Percentiles rank a stretch among this genome's conserved stretches.
Evolutionary conservation across 2,329 filamentous ascomycete species (phyloP).

Genomic region (Fonsecaea multimorphosa): DNA sequence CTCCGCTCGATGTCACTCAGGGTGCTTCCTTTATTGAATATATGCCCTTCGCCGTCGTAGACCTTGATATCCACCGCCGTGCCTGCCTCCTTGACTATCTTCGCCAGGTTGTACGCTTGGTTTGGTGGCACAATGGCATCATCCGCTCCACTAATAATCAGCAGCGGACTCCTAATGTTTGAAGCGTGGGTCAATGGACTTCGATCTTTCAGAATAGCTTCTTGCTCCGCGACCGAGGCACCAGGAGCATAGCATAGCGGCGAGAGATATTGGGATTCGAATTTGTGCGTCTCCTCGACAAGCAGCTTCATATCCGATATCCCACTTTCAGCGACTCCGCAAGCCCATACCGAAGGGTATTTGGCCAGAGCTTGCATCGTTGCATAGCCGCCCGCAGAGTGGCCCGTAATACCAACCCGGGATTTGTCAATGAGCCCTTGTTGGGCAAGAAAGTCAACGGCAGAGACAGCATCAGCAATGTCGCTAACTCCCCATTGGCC

Average conservation of each 20-base stretch:
- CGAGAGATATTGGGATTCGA: constrained; percentile 61
- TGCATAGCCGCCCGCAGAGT: constrained; percentile 62
- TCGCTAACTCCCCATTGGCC: constrained; percentile 60
- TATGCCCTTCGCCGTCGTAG: constrained; percentile 60
- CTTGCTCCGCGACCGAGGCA: constrained; percentile 33
- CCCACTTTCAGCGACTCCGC: constrained; percentile 58
- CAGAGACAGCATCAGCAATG: constrained; percentile 57
- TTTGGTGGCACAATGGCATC: constrained; percentile 7
- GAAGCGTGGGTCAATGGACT: constrained; percentile 58
- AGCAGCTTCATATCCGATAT: constrained; percentile 59
- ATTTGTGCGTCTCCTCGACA: constrained; percentile 59
- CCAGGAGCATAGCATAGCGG: constrained; percentile 50
- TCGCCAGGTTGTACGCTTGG: not conserved
- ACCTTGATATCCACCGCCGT: constrained; percentile 57
- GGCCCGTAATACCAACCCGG: constrained; percentile 58
- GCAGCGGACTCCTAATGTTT: constrained; percentile 57
- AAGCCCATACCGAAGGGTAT: constrained; percentile 56
- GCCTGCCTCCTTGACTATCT: constrained; percentile 37
- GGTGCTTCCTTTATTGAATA: constrained; percentile 49
- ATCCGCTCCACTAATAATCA: constrained; percentile 41
- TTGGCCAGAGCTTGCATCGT: constrained; percentile 58
- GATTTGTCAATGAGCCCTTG: constrained; percentile 47
- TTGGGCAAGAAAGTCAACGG: constrained; percentile 51
- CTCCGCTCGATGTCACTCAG: constrained; percentile 12
- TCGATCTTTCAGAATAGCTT: constrained; percentile 52